Conservation (phyloP, 2,329 filamentous ascomycete genomes). For the Fusarium sp. region DNA sequence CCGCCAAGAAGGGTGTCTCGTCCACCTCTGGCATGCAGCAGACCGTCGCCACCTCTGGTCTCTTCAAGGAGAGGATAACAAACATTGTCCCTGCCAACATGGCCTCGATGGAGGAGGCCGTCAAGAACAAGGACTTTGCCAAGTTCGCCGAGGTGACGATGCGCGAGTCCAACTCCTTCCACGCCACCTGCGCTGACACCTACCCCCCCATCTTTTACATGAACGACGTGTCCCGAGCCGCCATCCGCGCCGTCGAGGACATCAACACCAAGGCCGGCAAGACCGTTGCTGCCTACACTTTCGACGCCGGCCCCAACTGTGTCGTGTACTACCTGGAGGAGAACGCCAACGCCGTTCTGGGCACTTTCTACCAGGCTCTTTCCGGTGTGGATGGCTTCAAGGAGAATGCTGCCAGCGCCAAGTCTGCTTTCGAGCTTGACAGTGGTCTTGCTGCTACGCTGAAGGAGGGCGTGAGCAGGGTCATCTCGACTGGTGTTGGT, state of each 20-base stretch:
- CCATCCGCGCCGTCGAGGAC: conserved; percentile 87
- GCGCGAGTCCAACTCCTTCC: conserved; percentile 97
- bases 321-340: conserved; percentile 95
- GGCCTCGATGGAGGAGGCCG: conserved; percentile 85
- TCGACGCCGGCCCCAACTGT: conserved; percentile 96
- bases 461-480: conserved; percentile 83
- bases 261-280: conserved; percentile 86
- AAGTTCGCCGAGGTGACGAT: conserved; percentile 92
- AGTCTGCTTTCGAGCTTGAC: conserved; percentile 69
- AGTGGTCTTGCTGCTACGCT: conserved; percentile 74
- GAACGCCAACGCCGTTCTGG: conserved; percentile 78
- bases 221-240: conserved; percentile 91
- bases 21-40: conserved; percentile 97
- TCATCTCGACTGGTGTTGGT: conserved; percentile 92
- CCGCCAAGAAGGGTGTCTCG: conserved; percentile 94
- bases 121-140: conserved; percentile 82
- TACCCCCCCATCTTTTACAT: conserved; percentile 99
- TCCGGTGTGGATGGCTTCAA: conserved; percentile 78
- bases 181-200: conserved; percentile 93
- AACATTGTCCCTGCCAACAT: conserved; percentile 86
- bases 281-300: conserved; percentile 92
- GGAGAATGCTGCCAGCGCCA: conserved; percentile 65
- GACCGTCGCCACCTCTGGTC: conserved; percentile 89
- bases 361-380: conserved; percentile 79
- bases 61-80: conserved; percentile 82